Evolutionary conservation across 495 filamentous ascomycete genomes (phyloP), one percentile per base, ranked within the genome.

Genomic region (Penicillium odoratum): DNA sequence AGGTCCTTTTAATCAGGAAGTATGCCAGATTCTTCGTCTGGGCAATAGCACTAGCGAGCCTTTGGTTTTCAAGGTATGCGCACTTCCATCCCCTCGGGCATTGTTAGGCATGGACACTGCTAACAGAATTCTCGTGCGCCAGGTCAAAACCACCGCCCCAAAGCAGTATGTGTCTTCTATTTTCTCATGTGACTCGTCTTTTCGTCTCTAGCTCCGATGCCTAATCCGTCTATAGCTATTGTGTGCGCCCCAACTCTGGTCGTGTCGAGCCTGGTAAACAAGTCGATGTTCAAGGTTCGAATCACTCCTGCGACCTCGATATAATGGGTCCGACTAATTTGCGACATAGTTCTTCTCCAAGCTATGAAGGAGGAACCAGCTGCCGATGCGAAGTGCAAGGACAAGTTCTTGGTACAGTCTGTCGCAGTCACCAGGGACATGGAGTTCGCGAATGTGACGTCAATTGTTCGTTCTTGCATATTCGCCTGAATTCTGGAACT

Each of bases 61-160:
- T 13, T 81, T 98, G 55, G 94, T 93, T 15, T 98, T 98, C 84
- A 98, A 98, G 87, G 93, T 95, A 79, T 62, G 82, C 36, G 31
- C 51, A 11, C 57, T 43, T 34, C 47, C 36, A 21, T 25, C 45
- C 28, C 53, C 33, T 40, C 43, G 47, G 33, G 29, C 46, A 51
- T 58, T 58, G 60, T 61, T 40, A 59, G 58, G 46, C 59, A 51
- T 31, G 45, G 42, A 16, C 53, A 42, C 58, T 34, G 56, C 70
- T 71, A 63, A 70, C 50, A 29, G 26, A 9, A 13, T 30, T 33
- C 36, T 57, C 57, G 43, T 57, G 47, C 57, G 16, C 31, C 64
- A 97, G 93, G 94, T 98, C 70, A 98, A 98, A 85, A 98, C 94
- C 40, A 98, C 94, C 56, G 95, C 95, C 29, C 94, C 95, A 6